Evolutionary conservation across 2,329 filamentous ascomycete species (phyloP), one percentile per base, ranked within the genome.

Genomic region (Botrytis porri): DNA sequence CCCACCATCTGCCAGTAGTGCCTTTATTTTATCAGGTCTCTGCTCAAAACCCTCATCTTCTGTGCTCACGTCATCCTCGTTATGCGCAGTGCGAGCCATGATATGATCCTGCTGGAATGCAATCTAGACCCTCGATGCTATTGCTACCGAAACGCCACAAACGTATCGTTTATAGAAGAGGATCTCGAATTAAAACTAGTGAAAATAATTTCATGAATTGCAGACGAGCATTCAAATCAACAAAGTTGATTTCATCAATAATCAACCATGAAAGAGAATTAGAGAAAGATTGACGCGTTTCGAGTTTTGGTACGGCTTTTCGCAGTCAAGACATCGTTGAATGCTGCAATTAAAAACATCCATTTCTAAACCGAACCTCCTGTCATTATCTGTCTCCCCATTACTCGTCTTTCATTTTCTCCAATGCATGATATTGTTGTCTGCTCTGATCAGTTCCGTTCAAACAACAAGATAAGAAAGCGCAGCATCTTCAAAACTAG

Each of bases 21-120:
- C 35, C n/a, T 67, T 51, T 43, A 57, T 54, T 37, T 59, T 59
- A 48, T 48, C 39, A 39, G 48, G 63, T 67, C 51, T 65, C 66
- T 51, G 65, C 62, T 70, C 32, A 39, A 45, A 48, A 5, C 37
- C 12, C 51, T 54, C 37, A 60, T 48, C 54, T 48, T 70, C 54
- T 39, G 67, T 57, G 48, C 32, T 57, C 25, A 67, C 48, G 41
- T 29, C 64, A 41, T 57, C 65, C 18, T 67, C 65, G 25, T 29
- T n/a, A 25, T 60, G 67, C 39, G 22, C 18, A 35, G 29, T 45
- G 29, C 4, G 54, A n/a, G 32, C 14, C 59, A 61, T 60, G 29
- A 29, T 22, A n/a, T 35, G n/a, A 32, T 37, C 3, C 39, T 57
- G n/a, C 37, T 67, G 63, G 29, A 48, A 65, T 37, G 29, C 7